Conservation (phyloP, 2,329 filamentous ascomycete species). For the Penicillium sp. region DNA sequence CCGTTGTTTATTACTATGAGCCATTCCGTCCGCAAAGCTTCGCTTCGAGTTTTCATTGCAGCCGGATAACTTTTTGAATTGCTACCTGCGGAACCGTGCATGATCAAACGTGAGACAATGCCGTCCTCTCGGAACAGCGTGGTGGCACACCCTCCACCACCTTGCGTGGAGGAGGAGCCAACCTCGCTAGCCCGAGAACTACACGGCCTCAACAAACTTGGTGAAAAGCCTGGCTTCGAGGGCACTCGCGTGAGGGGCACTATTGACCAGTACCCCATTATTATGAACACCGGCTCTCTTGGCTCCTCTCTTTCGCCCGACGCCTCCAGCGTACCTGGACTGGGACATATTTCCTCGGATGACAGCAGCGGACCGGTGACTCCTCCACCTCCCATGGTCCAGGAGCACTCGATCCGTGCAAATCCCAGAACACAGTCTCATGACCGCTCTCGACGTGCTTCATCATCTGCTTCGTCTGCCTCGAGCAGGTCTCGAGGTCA, state of each 20-base stretch:
- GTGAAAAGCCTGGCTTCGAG: constrained; percentile 33
- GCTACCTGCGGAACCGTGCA: constrained; percentile 5
- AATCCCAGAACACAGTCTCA: not conserved
- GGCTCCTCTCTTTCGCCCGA: constrained; percentile 11
- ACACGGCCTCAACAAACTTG: constrained; percentile 29
- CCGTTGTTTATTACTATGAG: constrained; percentile 22
- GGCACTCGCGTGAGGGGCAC: constrained; percentile 38
- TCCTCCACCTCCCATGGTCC: constrained; percentile 17
- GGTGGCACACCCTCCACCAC: constrained; percentile 43
- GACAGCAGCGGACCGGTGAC: constrained; percentile 29
- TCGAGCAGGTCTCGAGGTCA: constrained; percentile 13
- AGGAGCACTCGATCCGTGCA: constrained; percentile 16
- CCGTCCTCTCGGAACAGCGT: constrained; percentile 18
- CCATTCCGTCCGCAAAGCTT: constrained; percentile 11
- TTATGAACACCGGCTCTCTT: constrained; percentile 33
- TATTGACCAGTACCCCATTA: constrained; percentile 47
- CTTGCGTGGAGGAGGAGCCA: constrained; percentile 47
- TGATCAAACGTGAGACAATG: constrained; percentile 20
- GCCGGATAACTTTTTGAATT: constrained; percentile 20
- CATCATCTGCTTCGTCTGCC: constrained; percentile 3
- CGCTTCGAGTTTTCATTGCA: constrained; percentile 17
- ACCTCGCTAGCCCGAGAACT: constrained; percentile 43
- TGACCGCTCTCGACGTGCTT: not conserved
- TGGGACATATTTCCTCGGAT: constrained; percentile 27
- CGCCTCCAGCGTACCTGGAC: constrained; percentile 17